Evolutionary conservation across 1,284 basidiomycete genomes (phyloP).

Genomic region (Ceratobasidium papillatum): DNA sequence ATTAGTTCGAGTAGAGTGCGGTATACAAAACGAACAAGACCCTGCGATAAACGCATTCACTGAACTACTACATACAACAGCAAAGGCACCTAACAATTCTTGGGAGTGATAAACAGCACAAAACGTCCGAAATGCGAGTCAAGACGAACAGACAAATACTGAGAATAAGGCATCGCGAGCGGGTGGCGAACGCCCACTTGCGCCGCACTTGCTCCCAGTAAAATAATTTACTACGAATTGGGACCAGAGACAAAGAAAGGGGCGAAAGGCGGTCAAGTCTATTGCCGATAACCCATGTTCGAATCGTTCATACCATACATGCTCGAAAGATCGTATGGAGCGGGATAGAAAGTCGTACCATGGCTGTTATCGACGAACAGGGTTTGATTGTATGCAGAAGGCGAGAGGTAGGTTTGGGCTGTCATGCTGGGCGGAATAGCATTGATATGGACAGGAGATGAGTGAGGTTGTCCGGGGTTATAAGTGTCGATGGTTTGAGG

Average conservation of each 20-base stretch:
- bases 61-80: not conserved
- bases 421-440: not conserved
- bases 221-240: not conserved
- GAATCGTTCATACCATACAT: not conserved
- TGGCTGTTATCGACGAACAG: not conserved
- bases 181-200: not conserved
- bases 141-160: conserved; percentile 18
- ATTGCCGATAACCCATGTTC: not conserved
- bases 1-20: not conserved
- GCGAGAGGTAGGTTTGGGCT: not conserved
- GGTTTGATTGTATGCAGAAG: not conserved
- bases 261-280: not conserved
- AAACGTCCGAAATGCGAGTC: not conserved
- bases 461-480: not conserved
- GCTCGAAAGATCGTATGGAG: not conserved
- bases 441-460: not conserved
- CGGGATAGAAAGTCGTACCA: not conserved
- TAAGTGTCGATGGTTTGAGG: not conserved
- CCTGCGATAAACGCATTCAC: not conserved
- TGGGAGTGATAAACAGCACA: not conserved
- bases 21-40: conserved; percentile 11
- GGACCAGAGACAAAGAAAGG: not conserved
- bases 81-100: not conserved
- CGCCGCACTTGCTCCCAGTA: conserved; percentile 28
- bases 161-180: conserved; percentile 9